These are phyloP conservation scores for Paecilomyces dactylethromorphus DNA, from an alignment of 2,329 filamentous ascomycete genomes.

Conservation along the genomic window DNA sequence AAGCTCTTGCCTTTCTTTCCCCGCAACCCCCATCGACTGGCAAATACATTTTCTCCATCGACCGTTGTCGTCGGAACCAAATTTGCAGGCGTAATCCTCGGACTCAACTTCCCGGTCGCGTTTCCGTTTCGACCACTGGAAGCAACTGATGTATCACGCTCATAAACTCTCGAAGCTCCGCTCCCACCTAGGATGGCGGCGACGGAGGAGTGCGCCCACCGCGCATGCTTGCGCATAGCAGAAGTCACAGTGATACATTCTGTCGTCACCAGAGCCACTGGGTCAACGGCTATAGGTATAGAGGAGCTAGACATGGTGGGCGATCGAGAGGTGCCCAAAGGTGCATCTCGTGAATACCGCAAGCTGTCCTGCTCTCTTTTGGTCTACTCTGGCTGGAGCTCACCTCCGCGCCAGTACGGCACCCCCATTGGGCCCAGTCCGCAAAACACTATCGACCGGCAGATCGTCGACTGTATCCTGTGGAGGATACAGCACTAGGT, in stretches of 20 bases:
- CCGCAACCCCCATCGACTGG: conserved; percentile 84
- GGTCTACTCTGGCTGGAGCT: not conserved
- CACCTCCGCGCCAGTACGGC: not conserved
- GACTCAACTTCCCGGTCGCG: conserved; percentile 8
- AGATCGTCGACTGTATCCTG: not conserved
- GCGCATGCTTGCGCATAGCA: conserved; percentile 93
- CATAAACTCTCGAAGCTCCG: conserved; percentile 39
- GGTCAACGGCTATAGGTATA: conserved; percentile 77
- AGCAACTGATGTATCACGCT: conserved; percentile 35
- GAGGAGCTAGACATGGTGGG: conserved; percentile 25
- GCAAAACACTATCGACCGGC: not conserved
- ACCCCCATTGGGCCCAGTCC: not conserved
- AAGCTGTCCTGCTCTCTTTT: not conserved
- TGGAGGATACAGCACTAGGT: no score
- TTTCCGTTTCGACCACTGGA: conserved; percentile 24
- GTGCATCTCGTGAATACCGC: conserved; percentile 9
- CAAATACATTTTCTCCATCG: conserved; percentile 46
- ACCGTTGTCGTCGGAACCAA: conserved; percentile 15
- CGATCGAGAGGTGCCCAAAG: conserved; percentile 12
- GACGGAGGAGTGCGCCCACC: conserved; percentile 93
- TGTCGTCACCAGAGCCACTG: conserved; percentile 87
- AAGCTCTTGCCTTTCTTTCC: conserved; percentile 96
- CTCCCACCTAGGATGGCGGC: conserved; percentile 85
- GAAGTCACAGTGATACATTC: conserved; percentile 99
- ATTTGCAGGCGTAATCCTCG: conserved; percentile 13